Evolutionary conservation across 2,329 filamentous ascomycete genomes (phyloP), one percentile per base, ranked within the genome.

Genomic region (Aurifilum marmelostoma): DNA sequence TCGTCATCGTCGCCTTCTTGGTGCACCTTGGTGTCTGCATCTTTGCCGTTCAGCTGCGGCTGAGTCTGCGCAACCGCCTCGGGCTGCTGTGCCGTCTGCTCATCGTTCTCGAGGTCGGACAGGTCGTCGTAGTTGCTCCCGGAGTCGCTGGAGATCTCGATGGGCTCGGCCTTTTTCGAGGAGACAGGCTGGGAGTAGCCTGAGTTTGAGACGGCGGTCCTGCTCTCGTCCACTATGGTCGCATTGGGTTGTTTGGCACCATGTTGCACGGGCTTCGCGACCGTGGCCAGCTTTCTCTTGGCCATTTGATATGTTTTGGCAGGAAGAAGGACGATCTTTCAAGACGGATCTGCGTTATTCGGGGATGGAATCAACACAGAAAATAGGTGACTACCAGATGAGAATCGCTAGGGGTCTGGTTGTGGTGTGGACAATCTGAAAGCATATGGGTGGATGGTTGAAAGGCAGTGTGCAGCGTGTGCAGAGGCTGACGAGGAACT

Each of bases 231-330:
- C 70, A 90, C 83, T 68, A 80, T 83, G 56, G 80, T 78, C 75
- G 84, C 87, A 61, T 80, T 78, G 3, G 82, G 75, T 24, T 81
- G 77, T 76, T 86, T 87, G 69, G 86, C 86, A 75, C 81, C 84
- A 67, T 83, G 80, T 77, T 83, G 86, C 70, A 86, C 80, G 0
- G 88, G 88, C 69, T 84, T 80, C 68, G 85, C 86, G 75, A 90
- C 81, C 79, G 85, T 85, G 72, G 83, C 82, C 70, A 86, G 80
- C 83, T 89, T 90, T 76, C 87, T 82, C 79, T 88, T 90, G 59
- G 87, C 87, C 84, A 89, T 88, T 71, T 39, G 34, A 71, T 76
- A 16, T 41, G n/a, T 66, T 43, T 32, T 43, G n/a, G n/a, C n/a
- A n/a, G n/a, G n/a, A n/a, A n/a, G n/a, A n/a, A n/a, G n/a, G n/a